Percentiles rank a stretch among this genome's conserved stretches.
Evolutionary conservation across 805 yeast species (phyloP).

Genomic region (Debaryomyces tyrocola): DNA sequence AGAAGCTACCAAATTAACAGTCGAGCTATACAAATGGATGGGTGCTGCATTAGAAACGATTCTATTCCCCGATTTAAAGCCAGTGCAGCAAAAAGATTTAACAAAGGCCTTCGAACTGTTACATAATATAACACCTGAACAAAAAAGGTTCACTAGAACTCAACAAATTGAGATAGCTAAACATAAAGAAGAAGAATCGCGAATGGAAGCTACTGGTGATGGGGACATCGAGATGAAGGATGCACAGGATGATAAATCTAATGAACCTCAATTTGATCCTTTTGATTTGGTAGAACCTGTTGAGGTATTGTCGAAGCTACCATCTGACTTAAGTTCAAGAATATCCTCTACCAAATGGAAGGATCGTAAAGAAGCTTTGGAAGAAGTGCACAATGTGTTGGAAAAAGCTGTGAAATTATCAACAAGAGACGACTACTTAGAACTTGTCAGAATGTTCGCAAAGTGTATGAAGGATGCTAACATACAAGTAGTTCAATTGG

Average conservation of each 20-base stretch:
- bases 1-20: conserved; percentile 68
- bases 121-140: conserved; percentile 42
- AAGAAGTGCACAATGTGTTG: conserved; percentile 52
- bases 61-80: conserved; percentile 73
- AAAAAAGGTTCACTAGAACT: conserved; percentile 53
- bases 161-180: conserved; percentile 47
- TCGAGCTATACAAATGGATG: conserved; percentile 72
- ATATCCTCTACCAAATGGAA: conserved; percentile 79
- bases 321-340: conserved; percentile 56
- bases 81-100: conserved; percentile 88
- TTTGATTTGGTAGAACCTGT: conserved; percentile 71
- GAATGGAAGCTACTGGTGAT: conserved; percentile 15
- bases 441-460: conserved; percentile 61
- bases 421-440: conserved; percentile 63
- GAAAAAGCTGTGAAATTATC: conserved; percentile 55
- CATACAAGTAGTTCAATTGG: conserved; percentile 77
- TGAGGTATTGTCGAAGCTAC: conserved; percentile 64
- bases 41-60: conserved; percentile 61
- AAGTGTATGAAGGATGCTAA: conserved; percentile 86
- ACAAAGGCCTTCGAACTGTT: conserved; percentile 62
- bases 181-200: conserved; percentile 10
- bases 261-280: conserved; percentile 49
- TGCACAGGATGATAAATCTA: conserved; percentile 9
- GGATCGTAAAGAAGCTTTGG: conserved; percentile 83
- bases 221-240: conserved; percentile 32